A percentile compares a stretch with the other conserved stretches of the same genome.
phyloP scores from a whole-genome alignment of 140 eudicot species.

The Erigeron philadelphicus region DNA sequence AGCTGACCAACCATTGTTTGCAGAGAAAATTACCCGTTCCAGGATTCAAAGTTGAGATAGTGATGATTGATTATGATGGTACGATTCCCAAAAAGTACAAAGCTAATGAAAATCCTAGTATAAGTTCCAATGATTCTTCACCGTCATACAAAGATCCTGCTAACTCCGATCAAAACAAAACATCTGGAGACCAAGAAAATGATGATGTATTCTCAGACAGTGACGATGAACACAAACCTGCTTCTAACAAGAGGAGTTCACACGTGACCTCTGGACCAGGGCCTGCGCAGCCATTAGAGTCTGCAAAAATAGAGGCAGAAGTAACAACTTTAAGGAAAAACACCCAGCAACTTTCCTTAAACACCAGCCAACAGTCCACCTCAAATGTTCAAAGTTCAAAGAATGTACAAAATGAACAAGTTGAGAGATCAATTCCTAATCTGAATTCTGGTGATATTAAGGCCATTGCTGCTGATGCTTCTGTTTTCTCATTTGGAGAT shows the following conservation, averaged over 20 bases:
- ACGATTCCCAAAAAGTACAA: constrained; percentile 42
- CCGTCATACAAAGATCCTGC: constrained; percentile 36
- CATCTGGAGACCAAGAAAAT: constrained; percentile 39
- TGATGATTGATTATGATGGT: constrained; percentile 82
- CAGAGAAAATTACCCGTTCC: constrained; percentile 88
- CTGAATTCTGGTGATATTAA: constrained; percentile 61
- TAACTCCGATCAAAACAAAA: constrained; percentile 23
- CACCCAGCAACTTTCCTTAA: constrained; percentile 46
- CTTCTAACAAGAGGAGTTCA: constrained; percentile 18
- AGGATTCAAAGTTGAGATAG: constrained; percentile 83
- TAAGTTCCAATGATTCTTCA: constrained; percentile 32
- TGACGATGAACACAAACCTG: constrained; percentile 57
- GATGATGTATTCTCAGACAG: constrained; percentile 80
- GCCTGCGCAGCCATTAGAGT: constrained; percentile 24
- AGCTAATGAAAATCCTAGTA: constrained; percentile 29
- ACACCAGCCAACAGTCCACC: constrained; percentile 30
- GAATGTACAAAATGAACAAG: constrained; percentile 22
- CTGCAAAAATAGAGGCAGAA: constrained; percentile 27
- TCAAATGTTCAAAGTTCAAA: constrained; percentile 19
- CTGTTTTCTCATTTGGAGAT: constrained; percentile 88
- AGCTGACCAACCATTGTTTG: constrained; percentile 12
- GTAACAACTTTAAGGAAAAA: constrained; percentile 25
- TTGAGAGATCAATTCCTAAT: constrained; percentile 39
- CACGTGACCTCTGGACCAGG: constrained; percentile 28
- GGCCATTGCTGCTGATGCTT: constrained; percentile 97